Evolutionary conservation across 2,329 filamentous ascomycete species (phyloP).

Genomic region (Reticulascus tulasneorum): DNA sequence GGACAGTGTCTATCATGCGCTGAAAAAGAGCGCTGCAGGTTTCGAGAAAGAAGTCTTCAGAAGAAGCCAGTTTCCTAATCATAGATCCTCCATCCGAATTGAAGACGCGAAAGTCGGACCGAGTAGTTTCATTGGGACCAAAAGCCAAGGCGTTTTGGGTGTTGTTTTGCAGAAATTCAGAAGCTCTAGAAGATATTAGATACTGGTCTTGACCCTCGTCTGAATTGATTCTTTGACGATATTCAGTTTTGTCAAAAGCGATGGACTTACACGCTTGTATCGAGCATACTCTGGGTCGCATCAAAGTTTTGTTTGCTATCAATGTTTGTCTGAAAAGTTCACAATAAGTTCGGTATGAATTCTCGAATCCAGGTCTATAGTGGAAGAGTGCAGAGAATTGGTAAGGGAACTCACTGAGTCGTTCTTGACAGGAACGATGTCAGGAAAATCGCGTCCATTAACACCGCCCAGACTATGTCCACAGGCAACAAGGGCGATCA

Average conservation of each 20-base stretch:
- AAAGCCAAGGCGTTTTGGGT: slow-evolving; percentile 39
- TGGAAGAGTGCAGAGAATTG: too few relatives aligned
- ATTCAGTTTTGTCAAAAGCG: too few relatives aligned
- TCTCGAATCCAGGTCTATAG: too few relatives aligned
- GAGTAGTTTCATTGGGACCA: slow-evolving; percentile 29
- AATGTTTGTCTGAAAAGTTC: too few relatives aligned
- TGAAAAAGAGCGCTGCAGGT: slow-evolving; percentile 25
- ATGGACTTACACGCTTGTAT: too few relatives aligned
- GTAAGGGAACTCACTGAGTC: too few relatives aligned
- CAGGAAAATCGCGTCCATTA: slow-evolving; percentile 36
- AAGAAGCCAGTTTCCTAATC: slow-evolving; percentile 33
- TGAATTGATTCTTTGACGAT: too few relatives aligned
- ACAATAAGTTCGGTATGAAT: too few relatives aligned
- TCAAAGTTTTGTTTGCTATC: too few relatives aligned
- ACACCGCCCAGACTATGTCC: slow-evolving; percentile 37
- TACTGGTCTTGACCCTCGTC: too few relatives aligned
- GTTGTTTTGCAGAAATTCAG: slow-evolving; percentile 32
- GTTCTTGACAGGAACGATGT: slow-evolving; percentile 21
- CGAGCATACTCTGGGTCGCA: too few relatives aligned
- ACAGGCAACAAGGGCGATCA: slow-evolving; percentile 32
- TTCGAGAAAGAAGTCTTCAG: slow-evolving; percentile 29
- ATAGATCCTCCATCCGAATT: slow-evolving; percentile 38
- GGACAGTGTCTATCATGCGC: slow-evolving; percentile 32
- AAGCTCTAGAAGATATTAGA: too few relatives aligned
- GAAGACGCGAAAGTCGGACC: slow-evolving; percentile 41